Evolutionary conservation across 1,284 basidiomycete genomes (phyloP), one percentile per base, ranked within the genome.

Genomic region (Athelia psychrophila): DNA sequence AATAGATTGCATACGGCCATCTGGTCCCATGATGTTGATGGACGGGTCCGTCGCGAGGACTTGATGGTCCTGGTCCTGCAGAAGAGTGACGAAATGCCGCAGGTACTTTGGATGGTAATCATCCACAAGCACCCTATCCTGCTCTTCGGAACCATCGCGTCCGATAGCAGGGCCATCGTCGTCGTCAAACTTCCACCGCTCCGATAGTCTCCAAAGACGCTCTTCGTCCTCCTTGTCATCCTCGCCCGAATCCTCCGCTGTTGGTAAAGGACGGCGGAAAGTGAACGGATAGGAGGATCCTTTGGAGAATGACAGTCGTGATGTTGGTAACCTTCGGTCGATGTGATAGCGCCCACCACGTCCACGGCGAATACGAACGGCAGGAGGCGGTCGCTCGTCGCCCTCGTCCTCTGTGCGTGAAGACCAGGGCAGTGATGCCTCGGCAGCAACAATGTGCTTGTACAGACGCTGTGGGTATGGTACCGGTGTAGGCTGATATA

Each of bases 341-440:
- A 97, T 62, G 56, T 84, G 73, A n/a, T 86, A 66, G 25, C 91
- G 80, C 3, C 95, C 93, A 44, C 90, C 91, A 54, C 93, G 88
- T 5, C 92, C 93, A 52, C 80, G 67, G 10, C 94, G 86, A 47
- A 89, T 63, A 52, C 94, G 88, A 54, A 92, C 80, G 12, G 88
- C 72, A 50, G 77, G 76, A 51, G 74, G 69, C 55, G 68, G 56
- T 25, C 63, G 58, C 18, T 70, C 61, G 9, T 70, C 61, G 44
- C 67, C 62, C n/a, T 70, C 60, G 42, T 68, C 59, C 40, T 66
- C 56, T 51, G 64, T 53, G 27, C 60, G 48, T 50, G 69, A 63
- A 19, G 73, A 59, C 8, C 68, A 53, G 38, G 68, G 71, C 56
- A 67, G 68, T 52, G 71, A 66, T 63, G 66, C 63, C 35, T 59